These are phyloP conservation scores for Fusarium metavorans DNA, from an alignment of 2,329 filamentous ascomycete species.

Conservation along the genomic window DNA sequence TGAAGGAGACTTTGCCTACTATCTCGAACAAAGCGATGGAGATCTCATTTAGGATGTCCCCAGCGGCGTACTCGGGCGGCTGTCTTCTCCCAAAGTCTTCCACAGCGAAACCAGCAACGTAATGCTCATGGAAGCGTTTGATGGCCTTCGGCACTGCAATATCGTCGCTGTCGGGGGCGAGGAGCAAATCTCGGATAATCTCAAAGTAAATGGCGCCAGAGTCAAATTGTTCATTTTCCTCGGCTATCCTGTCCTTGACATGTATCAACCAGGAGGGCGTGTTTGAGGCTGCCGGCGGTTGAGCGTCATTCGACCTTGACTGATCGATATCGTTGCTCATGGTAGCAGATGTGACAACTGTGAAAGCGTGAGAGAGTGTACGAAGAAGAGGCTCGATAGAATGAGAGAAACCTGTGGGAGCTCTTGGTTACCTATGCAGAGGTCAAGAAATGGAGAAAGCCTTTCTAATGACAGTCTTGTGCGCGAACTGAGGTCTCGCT, in stretches of 20 bases:
- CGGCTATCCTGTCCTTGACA: neutral
- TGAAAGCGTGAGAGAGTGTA: neutral
- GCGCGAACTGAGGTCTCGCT: neutral
- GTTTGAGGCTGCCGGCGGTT: neutral
- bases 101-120: neutral
- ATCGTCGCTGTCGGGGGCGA: neutral
- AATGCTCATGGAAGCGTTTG: neutral
- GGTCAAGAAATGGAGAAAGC: neutral
- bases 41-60: neutral
- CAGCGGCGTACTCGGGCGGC: constrained; percentile 8
- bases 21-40: neutral
- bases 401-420: neutral
- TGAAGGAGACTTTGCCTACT: neutral
- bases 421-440: neutral
- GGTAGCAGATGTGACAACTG: neutral
- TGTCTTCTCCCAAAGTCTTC: neutral
- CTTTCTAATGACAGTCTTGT: neutral
- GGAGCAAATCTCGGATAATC: constrained; percentile 1
- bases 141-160: neutral
- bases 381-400: neutral
- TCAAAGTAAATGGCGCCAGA: neutral
- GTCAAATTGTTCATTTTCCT: neutral
- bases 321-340: neutral
- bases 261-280: neutral
- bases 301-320: neutral